Evolutionary conservation across 345 rosid genomes (phyloP).

Genomic region (Gossypium stocksii): DNA sequence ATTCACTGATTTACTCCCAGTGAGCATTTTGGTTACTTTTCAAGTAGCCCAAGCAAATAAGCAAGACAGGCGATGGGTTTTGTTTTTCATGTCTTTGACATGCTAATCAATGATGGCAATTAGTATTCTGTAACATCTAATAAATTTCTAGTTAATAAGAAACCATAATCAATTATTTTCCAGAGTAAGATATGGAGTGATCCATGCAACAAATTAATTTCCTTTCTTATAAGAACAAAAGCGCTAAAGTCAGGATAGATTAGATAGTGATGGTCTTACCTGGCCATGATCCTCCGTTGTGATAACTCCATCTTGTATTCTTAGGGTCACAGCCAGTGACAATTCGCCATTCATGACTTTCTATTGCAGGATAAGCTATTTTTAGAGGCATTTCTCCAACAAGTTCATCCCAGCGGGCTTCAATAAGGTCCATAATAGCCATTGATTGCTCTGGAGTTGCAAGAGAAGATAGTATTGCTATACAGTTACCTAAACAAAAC

Average conservation of each 20-base stretch:
- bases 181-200: not conserved
- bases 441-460: conserved; percentile 62
- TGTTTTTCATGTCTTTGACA: too few species aligned
- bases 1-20: not conserved
- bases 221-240: not conserved
- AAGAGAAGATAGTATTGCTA: conserved; percentile 47
- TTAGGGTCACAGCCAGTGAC: not conserved
- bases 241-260: not conserved
- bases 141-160: not conserved
- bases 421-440: conserved; percentile 52
- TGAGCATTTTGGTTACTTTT: too few species aligned
- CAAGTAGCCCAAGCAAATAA: too few species aligned
- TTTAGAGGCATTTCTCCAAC: conserved; percentile 1
- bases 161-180: not conserved
- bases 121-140: not conserved
- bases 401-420: not conserved
- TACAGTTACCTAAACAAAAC: conserved; percentile 32
- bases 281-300: conserved; percentile 1
- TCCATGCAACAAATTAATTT: not conserved
- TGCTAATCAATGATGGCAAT: too few species aligned
- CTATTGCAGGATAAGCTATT: not conserved
- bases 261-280: not conserved
- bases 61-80: too few species aligned
- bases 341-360: not conserved
- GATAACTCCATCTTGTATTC: not conserved